phyloP scores from a whole-genome alignment of 495 filamentous ascomycete species.

The Terfezia boudieri region DNA sequence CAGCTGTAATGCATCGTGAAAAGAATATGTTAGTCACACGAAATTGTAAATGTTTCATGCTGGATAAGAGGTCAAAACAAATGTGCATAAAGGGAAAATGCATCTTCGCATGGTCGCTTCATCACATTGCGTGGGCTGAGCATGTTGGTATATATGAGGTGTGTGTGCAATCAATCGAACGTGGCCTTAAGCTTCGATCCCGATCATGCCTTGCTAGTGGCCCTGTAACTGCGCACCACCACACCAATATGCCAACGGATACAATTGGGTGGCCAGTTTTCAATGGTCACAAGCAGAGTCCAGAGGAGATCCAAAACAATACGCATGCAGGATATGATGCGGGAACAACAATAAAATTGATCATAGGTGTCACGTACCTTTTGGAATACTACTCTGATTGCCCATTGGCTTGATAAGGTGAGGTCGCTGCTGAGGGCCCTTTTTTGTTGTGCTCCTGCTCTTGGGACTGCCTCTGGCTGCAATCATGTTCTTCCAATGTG shows the following conservation, averaged over 20 bases:
- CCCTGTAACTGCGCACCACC: no score
- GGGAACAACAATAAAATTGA: background rate
- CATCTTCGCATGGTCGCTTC: background rate
- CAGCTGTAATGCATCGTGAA: constrained; percentile 26
- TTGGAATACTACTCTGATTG: constrained; percentile 34
- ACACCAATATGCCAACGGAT: no score
- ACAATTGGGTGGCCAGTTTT: no score
- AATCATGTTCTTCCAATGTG: constrained; percentile 61
- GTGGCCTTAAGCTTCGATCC: no score
- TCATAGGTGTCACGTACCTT: constrained; percentile 29
- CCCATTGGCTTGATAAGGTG: constrained; percentile 52
- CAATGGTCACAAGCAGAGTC: no score
- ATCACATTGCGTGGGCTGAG: background rate
- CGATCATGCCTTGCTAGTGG: no score
- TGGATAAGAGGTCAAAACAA: constrained; percentile 2
- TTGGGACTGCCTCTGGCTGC: constrained; percentile 32
- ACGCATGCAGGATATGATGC: background rate
- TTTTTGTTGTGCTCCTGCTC: constrained; percentile 31
- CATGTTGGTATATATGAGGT: constrained; percentile 1
- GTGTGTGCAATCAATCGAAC: background rate
- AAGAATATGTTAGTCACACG: no score
- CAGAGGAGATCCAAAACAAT: no score
- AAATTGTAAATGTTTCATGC: background rate
- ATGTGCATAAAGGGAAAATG: background rate
- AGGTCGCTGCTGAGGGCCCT: constrained; percentile 35